Evolutionary conservation across 345 rosid genomes (phyloP).

Genomic region (Geranium rotundifolium): DNA sequence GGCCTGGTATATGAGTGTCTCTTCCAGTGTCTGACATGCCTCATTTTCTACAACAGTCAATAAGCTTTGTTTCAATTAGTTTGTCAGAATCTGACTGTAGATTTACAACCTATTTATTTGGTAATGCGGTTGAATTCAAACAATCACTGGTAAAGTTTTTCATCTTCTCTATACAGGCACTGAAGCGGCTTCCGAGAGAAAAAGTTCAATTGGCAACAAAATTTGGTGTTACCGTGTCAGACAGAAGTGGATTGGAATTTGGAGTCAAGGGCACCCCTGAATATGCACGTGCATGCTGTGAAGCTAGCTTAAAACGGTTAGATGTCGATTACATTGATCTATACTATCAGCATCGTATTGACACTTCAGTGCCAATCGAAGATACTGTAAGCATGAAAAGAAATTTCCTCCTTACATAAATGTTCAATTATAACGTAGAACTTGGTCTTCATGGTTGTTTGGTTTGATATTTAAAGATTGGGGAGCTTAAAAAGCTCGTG

Average conservation of each 20-base stretch:
- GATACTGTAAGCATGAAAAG: conserved; percentile 24
- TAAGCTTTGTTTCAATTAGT: no score
- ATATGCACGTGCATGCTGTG: conserved; percentile 38
- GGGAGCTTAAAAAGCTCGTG: conserved; percentile 35
- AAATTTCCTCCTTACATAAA: no score
- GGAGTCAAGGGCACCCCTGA: conserved; percentile 29
- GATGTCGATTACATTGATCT: conserved; percentile 43
- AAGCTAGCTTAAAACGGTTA: conserved; percentile 38
- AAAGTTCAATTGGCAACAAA: conserved; percentile 42
- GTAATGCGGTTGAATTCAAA: no score
- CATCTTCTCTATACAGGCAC: conserved; percentile 16
- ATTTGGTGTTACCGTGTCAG: conserved; percentile 19
- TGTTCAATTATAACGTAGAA: not conserved
- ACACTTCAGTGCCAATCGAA: conserved; percentile 42
- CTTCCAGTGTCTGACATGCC: no score
- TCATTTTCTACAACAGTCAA: no score
- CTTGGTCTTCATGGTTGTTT: not conserved
- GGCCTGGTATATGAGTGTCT: no score
- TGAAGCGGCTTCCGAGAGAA: conserved; percentile 44
- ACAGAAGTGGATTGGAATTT: conserved; percentile 8
- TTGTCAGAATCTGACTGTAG: no score
- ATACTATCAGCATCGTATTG: conserved; percentile 45
- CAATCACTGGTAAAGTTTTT: not conserved
- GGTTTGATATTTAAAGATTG: conserved; percentile 14
- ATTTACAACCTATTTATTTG: no score